phyloP scores from a whole-genome alignment of 116 monocot genomes.

The Phalaenopsis hybrid region DNA sequence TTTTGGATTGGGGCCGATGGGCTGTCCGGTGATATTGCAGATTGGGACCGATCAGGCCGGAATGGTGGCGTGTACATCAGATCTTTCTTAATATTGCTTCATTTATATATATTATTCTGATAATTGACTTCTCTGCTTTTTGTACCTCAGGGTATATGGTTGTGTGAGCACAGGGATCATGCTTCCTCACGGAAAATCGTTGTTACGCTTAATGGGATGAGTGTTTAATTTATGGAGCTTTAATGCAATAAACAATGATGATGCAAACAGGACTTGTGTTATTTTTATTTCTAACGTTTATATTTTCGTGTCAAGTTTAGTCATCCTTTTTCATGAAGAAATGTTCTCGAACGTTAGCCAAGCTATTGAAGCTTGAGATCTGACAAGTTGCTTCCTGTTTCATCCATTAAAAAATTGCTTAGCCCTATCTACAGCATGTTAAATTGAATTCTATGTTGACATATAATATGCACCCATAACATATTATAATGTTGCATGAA shows the following conservation, averaged over 20 bases:
- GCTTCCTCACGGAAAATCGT: conserved; percentile 71
- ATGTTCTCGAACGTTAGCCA: too few relatives aligned
- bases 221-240: background rate
- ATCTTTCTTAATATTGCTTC: too few relatives aligned
- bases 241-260: background rate
- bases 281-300: background rate
- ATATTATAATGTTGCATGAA: too few relatives aligned
- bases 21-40: too few relatives aligned
- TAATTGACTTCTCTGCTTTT: background rate
- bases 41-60: too few relatives aligned
- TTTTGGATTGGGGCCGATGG: too few relatives aligned
- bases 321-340: background rate
- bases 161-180: conserved; percentile 75
- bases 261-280: background rate
- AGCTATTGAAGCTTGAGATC: background rate
- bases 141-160: conserved; percentile 63
- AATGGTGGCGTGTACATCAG: too few relatives aligned
- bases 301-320: background rate
- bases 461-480: too few relatives aligned
- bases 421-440: too few relatives aligned
- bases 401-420: background rate
- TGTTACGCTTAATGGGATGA: conserved; percentile 64
- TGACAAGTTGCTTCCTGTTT: background rate
- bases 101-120: too few relatives aligned
- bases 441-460: too few relatives aligned